Base-by-base conservation (phyloP, 164 flowering plant genomes). In the Stephania cephalantha region DNA sequence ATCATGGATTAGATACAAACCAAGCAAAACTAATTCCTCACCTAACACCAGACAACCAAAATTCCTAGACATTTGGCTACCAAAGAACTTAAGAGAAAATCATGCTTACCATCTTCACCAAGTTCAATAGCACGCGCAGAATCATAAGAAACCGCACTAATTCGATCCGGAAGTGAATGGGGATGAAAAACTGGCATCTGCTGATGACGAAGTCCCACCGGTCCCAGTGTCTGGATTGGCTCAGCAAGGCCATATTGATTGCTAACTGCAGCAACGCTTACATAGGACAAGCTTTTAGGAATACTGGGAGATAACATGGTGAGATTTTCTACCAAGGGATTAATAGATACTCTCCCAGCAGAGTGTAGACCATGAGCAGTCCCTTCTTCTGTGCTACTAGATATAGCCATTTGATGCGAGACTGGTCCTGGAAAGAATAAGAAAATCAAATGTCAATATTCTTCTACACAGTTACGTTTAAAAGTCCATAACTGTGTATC, bases 91-190 rank as follows among this genome's bases (percentile, higher is more conserved):
- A 46, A 61, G 63, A 0, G 13, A 35, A 18, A 68, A 53, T 7
- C 5, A 45, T 4, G 45, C 88, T 81, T 83, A 88, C 91, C 86
- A 22, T 81, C 85, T 30, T 83, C 86, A 81, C 78, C 80, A 50
- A 82, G 68, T 35, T 86, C 90, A 74, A 84, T 70, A 46, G 81
- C 72, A 70, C 84, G 74, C 1, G 86, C 73, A 68, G 91, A 86
- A 64, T 83, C 87, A 78, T 73, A 85, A 20, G 83, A 81, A 77
- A 76, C 25, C 71, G 80, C 82, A 78, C 79, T 82, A 71, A 81
- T 76, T 20, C 80, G 83, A 46, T 91, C 96, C 20, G 93, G 91
- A 58, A 93, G 83, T 20, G 95, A 93, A 83, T 88, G 89, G 69
- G 91, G 91, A 84, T 87, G 86, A 46, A 83, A 82, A 78, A 46